Percentiles rank a stretch among this genome's conserved stretches.
Evolutionary conservation across 164 flowering plant genomes (phyloP).

Genomic region (Aristolochia fimbriata): DNA sequence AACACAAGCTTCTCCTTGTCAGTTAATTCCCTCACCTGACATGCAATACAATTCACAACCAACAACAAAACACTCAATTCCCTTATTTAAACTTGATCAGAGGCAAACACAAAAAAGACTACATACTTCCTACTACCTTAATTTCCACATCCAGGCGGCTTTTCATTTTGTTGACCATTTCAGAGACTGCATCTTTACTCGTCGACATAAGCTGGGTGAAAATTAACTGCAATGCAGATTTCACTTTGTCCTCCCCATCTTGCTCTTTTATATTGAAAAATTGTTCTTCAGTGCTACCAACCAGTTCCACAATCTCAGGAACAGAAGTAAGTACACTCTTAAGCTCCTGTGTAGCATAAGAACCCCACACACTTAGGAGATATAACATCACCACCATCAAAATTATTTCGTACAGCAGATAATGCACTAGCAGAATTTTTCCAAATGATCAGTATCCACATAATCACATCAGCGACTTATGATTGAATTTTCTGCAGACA

Average conservation of each 20-base stretch:
- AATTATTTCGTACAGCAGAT: neutral
- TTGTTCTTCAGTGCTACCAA: conserved; percentile 39
- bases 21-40: conserved; percentile 58
- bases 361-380: neutral
- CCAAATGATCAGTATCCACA: neutral
- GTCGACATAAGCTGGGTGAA: conserved; percentile 81
- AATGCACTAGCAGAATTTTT: neutral
- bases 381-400: neutral
- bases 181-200: conserved; percentile 30
- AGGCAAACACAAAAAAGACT: neutral
- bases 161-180: conserved; percentile 37
- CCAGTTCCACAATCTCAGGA: conserved; percentile 76
- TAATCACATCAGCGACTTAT: neutral
- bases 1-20: conserved; percentile 63
- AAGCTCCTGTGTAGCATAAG: conserved; percentile 46
- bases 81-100: neutral
- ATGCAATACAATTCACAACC: neutral
- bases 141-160: conserved; percentile 44
- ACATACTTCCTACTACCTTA: conserved; percentile 29
- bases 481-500: neutral
- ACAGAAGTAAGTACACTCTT: conserved; percentile 47
- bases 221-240: conserved; percentile 35
- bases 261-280: conserved; percentile 25
- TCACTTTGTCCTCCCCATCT: conserved; percentile 44
- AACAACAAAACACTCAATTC: neutral